Percentiles rank a stretch among this genome's conserved stretches.
Evolutionary conservation across 177 flowering plant genomes (phyloP).

Genomic region (Vitis hybrid): DNA sequence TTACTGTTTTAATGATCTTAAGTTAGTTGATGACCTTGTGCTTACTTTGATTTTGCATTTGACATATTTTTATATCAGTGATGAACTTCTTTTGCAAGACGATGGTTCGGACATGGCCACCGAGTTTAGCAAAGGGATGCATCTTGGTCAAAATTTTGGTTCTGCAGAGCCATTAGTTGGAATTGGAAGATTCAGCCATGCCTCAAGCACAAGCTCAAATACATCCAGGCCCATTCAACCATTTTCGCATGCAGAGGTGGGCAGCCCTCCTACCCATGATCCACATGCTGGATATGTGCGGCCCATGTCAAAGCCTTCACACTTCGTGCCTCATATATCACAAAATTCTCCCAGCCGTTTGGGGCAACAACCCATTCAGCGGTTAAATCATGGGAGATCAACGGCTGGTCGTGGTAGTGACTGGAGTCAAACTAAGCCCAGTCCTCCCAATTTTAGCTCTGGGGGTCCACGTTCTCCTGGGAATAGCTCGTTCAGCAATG

Average conservation of each 20-base stretch:
- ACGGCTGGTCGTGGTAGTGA: conserved; percentile 45
- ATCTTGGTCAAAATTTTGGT: conserved; percentile 35
- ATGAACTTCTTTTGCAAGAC: conserved; percentile 90
- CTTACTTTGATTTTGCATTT: background rate
- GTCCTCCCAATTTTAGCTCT: conserved; percentile 42
- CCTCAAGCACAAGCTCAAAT: conserved; percentile 30
- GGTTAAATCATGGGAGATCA: conserved; percentile 48
- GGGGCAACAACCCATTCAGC: conserved; percentile 65
- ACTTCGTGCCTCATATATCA: conserved; percentile 48
- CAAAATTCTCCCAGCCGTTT: conserved; percentile 79
- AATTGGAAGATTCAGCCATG: conserved; percentile 39
- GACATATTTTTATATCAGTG: conserved; percentile 45
- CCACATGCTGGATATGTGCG: conserved; percentile 43
- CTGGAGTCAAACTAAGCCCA: conserved; percentile 51
- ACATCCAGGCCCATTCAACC: conserved; percentile 44
- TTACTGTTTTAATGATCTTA: background rate
- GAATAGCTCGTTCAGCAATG: conserved; percentile 39
- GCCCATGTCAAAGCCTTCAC: conserved; percentile 47
- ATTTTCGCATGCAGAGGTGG: conserved; percentile 48
- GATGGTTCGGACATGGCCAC: conserved; percentile 54
- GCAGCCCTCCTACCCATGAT: conserved; percentile 55
- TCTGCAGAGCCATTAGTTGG: conserved; percentile 44
- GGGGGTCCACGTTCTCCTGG: conserved; percentile 66
- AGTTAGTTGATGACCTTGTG: background rate
- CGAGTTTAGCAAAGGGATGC: conserved; percentile 56